Conservation (phyloP, 441 rosid species). For the Populus hybrid region DNA sequence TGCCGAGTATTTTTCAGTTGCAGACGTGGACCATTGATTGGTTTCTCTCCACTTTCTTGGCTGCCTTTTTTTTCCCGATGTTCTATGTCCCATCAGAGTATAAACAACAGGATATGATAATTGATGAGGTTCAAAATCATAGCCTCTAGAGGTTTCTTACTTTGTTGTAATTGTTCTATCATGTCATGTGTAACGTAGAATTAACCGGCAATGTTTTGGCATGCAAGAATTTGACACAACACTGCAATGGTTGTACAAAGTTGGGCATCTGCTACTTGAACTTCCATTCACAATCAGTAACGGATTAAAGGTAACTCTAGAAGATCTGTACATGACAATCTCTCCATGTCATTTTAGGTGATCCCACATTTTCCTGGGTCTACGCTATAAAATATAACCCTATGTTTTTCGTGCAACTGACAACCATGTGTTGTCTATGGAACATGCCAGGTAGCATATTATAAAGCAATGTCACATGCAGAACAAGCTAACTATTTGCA, state of each 20-base stretch:
- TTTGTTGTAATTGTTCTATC: background rate
- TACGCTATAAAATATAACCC: background rate
- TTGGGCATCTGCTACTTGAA: background rate
- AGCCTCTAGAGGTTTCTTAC: background rate
- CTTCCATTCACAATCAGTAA: background rate
- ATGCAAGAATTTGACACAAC: no score
- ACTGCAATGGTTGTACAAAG: no score
- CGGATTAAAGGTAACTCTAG: background rate
- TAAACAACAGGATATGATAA: background rate
- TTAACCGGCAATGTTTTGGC: background rate
- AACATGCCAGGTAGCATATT: background rate
- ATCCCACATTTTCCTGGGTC: no score
- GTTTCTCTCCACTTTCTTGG: background rate
- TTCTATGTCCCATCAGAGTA: background rate
- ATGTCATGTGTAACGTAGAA: background rate
- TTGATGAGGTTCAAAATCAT: background rate
- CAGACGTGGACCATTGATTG: background rate
- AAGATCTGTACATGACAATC: background rate
- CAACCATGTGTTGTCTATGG: background rate
- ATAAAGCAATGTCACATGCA: background rate
- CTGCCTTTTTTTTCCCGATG: background rate
- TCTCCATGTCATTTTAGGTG: background rate
- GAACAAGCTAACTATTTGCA: background rate
- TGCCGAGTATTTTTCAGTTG: background rate
- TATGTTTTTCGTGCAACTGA: background rate